These are phyloP conservation scores for Orobanche coerulescens DNA, from an alignment of 257 asterid species.

Conservation along the genomic window DNA sequence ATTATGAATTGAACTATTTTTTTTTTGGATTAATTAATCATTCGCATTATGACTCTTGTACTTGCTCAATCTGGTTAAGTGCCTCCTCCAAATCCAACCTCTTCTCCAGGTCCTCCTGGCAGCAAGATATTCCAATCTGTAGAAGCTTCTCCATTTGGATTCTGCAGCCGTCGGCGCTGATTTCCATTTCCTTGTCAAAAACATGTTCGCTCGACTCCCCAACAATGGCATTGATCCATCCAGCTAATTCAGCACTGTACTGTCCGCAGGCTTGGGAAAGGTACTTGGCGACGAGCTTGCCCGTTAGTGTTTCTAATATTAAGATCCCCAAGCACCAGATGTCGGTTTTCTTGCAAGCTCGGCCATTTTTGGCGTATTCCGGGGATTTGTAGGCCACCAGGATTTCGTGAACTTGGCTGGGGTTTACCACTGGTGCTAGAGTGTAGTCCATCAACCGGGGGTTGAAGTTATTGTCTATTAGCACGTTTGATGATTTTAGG, in stretches of 20 bases:
- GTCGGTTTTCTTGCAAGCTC: conserved; percentile 55
- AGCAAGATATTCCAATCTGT: conserved; percentile 64
- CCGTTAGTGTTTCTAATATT: conserved; percentile 64
- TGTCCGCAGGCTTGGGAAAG: conserved; percentile 34
- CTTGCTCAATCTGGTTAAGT: conserved; percentile 36
- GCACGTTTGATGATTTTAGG: conserved; percentile 75
- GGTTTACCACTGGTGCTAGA: conserved; percentile 67
- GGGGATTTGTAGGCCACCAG: conserved; percentile 78
- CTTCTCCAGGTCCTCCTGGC: conserved; percentile 55
- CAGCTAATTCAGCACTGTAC: conserved; percentile 34
- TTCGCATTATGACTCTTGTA: conserved; percentile 31
- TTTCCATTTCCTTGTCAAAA: conserved; percentile 60
- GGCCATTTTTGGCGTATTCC: conserved; percentile 41
- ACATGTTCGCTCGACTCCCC: conserved; percentile 18
- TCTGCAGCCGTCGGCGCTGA: conserved; percentile 15
- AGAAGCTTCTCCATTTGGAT: conserved; percentile 57
- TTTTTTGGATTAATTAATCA: not conserved
- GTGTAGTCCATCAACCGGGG: conserved; percentile 78
- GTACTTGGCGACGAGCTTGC: conserved; percentile 58
- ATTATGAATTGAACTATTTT: not conserved
- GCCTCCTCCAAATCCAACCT: conserved; percentile 71
- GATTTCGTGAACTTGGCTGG: conserved; percentile 44
- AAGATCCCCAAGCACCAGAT: conserved; percentile 87
- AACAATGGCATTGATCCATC: conserved; percentile 46
- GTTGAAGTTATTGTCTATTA: conserved; percentile 41